Base-by-base conservation (phyloP, 1,284 basidiomycete species). In the Cystobasidiaceae sp. region DNA sequence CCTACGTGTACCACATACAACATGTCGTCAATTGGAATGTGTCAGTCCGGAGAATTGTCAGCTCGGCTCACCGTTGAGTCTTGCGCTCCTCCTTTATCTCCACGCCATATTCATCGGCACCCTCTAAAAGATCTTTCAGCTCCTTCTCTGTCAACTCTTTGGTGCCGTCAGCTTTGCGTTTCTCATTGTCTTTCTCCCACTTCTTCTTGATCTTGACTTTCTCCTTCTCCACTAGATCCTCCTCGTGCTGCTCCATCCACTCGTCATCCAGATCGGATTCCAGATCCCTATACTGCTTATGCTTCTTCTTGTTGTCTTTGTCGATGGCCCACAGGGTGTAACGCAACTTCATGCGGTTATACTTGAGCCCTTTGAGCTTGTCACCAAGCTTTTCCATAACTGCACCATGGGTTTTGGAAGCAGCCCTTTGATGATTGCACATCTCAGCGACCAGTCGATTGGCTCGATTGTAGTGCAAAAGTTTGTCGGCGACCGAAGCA, bases 371-470 rank as follows among this genome's bases (percentile, higher is more conserved):
- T 79, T 80, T 70, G n/a, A 33, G 28, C 25, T 89, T 93, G 75
- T 94, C 86, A 19, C 81, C 82, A 83, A 93, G 87, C 78, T 90
- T 96, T 71, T 87, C 87, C 87, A 96, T 93, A 4, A 88, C 89
- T 70, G 88, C 86, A 34, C 88, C 89, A 72, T 94, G 92, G 15
- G 85, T 88, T 80, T 96, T 97, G 58, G 89, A 88, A 4, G 88
- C 90, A 65, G 85, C 85, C 78, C 91, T 85, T 79, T 96, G 93
- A 89, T 97, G 93, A 83, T 97, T 97, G 83, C 93, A 97, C 50
- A 97, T 81, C 69, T 96, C 90, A 68, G 93, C 93, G 9, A 97
- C 93, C 81, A 88, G 84, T 58, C 93, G 87, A 78, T 97, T 97
- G 11, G 93, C 93, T 55, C 89, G 87, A 74, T 96, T 96, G 80